Evolutionary conservation across 257 asterid species (phyloP), one percentile per base, ranked within the genome.

Genomic region (Paulownia fortunei): DNA sequence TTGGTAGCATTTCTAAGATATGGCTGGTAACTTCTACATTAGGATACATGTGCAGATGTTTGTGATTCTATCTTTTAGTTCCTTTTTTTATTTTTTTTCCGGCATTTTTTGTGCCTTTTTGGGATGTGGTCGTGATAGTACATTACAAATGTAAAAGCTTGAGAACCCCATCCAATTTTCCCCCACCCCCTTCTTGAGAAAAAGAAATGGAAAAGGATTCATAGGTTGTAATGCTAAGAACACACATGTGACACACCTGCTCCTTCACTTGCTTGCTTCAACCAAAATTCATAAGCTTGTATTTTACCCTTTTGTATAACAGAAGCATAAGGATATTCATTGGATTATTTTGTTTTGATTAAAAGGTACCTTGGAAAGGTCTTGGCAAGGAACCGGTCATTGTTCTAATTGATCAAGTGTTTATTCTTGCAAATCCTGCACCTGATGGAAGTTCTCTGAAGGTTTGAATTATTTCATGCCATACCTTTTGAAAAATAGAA

Each of bases 331-430:
- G 6, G 18, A 30, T 72, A 71, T 46, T 34, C 26, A 52, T 77
- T 55, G 30, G 41, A n/a, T 61, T 76, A 7, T 62, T 66, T 56
- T 84, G 65, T 76, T 79, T 36, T 72, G 72, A 74, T 79, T 36
- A 51, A 82, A 76, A 95, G 99, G 99, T 95, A 76, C 99, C 99
- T 73, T 95, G 99, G 99, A 95, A 95, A 86, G 78, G 99, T 80
- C 98, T 95, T 65, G 99, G 99, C 73, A 95, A 95, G 89, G 99
- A 95, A 90, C 99, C 99, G 2, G 99, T 95, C 73, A 93, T 95
- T 81, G 99, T 95, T 88, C 94, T 91, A 69, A 93, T 95, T 77
- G 99, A 95, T 82, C 91, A 87, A 81, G 94, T 95, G 66, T 95
- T 95, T 82, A 88, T 95, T 81, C 94, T 95, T 83, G 99, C 97